phyloP scores from a whole-genome alignment of 257 asterid genomes.

The Solanum peruvianum region DNA sequence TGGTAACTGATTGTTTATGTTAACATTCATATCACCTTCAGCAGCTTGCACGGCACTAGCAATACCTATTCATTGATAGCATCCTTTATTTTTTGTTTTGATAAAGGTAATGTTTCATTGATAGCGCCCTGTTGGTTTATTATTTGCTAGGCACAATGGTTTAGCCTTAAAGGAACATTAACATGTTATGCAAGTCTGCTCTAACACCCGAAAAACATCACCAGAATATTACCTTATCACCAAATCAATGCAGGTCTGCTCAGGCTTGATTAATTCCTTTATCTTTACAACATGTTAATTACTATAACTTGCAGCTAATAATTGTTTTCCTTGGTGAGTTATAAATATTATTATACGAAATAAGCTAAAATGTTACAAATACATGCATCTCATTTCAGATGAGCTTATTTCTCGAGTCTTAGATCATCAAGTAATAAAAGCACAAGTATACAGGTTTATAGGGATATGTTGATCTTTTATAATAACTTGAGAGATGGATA shows the following conservation, averaged over 20 bases:
- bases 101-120: neutral
- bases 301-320: neutral
- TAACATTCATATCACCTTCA: neutral
- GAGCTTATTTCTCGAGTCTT: neutral
- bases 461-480: neutral
- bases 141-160: neutral
- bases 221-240: neutral
- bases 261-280: neutral
- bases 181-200: neutral
- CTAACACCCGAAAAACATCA: neutral
- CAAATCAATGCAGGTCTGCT: neutral
- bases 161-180: neutral
- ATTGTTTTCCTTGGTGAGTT: neutral
- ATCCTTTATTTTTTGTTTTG: neutral
- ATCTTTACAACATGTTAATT: neutral
- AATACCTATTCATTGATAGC: neutral
- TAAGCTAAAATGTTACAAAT: neutral
- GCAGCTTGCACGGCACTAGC: neutral
- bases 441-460: neutral
- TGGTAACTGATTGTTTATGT: neutral
- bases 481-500: neutral
- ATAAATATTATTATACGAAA: neutral
- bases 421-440: neutral
- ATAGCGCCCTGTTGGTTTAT: neutral
- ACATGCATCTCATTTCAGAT: neutral